Evolutionary conservation across 208 protist genomes (phyloP).

Genomic region (Leishmania gerbilli): DNA sequence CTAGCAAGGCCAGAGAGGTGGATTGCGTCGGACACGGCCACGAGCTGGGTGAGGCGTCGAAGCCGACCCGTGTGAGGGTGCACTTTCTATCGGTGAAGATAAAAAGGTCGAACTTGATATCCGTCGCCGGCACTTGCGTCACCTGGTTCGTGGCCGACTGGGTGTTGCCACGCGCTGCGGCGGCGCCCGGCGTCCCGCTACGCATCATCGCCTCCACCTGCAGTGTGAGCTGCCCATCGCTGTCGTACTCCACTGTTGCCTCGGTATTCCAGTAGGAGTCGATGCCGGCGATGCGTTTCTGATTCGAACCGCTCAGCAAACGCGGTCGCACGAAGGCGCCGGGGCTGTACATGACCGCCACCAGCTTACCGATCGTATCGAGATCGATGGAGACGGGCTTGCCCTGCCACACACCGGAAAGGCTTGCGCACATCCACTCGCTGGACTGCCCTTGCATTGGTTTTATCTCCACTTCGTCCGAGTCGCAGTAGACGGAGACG

Average conservation of each 20-base stretch:
- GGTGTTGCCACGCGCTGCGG: background rate
- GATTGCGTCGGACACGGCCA: constrained; percentile 69
- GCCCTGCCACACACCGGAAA: constrained; percentile 60
- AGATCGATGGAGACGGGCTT: constrained; percentile 55
- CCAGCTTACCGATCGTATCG: constrained; percentile 58
- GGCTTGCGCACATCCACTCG: constrained; percentile 75
- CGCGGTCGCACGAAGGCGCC: constrained; percentile 70
- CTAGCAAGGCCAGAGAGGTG: constrained; percentile 64
- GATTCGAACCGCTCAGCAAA: constrained; percentile 44
- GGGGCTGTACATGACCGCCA: constrained; percentile 71
- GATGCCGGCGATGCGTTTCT: constrained; percentile 73
- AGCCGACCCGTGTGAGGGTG: constrained; percentile 62
- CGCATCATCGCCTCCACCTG: constrained; percentile 84
- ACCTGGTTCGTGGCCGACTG: background rate
- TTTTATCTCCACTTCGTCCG: constrained; percentile 66
- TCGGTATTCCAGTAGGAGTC: constrained; percentile 88
- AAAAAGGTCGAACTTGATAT: constrained; percentile 78
- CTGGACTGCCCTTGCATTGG: constrained; percentile 44
- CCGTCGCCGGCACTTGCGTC: constrained; percentile 59
- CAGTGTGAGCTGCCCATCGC: constrained; percentile 49
- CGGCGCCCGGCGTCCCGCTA: constrained; percentile 24
- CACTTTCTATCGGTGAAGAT: constrained; percentile 79
- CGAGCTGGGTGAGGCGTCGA: constrained; percentile 68
- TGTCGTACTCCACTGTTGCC: constrained; percentile 72
- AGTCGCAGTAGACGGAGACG: constrained; percentile 89